phyloP scores from a whole-genome alignment of 2,329 filamentous ascomycete species.

The Xylariaceae sp. region DNA sequence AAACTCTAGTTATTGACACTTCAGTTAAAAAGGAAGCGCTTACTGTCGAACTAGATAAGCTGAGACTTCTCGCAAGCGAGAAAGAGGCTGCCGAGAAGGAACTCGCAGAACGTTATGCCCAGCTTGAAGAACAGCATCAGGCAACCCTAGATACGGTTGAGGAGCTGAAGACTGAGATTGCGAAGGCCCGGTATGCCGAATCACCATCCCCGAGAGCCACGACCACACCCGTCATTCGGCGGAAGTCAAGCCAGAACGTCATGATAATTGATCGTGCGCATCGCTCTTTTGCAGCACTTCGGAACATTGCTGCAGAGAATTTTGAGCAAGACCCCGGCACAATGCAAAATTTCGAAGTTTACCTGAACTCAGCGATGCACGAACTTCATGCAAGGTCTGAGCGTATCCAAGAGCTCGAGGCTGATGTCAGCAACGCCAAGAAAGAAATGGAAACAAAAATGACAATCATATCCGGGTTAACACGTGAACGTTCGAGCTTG shows the following conservation, averaged over 20 bases:
- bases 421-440: constrained; percentile 74
- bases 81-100: constrained; percentile 71
- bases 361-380: constrained; percentile 86
- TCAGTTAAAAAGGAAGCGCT: constrained; percentile 43
- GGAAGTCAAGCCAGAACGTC: constrained; percentile 88
- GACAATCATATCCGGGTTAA: constrained; percentile 89
- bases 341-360: constrained; percentile 89
- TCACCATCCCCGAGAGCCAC: constrained; percentile 59
- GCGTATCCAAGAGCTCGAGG: constrained; percentile 83
- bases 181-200: constrained; percentile 64
- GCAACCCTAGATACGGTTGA: constrained; percentile 82
- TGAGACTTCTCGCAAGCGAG: constrained; percentile 67
- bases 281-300: constrained; percentile 81
- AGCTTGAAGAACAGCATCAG: constrained; percentile 77
- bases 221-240: constrained; percentile 74
- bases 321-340: constrained; percentile 78
- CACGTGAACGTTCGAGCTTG: constrained; percentile 86
- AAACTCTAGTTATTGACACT: constrained; percentile 36
- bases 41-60: constrained; percentile 62
- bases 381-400: constrained; percentile 85
- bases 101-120: constrained; percentile 73
- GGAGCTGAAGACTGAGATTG: constrained; percentile 81
- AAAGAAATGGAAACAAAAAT: constrained; percentile 98
- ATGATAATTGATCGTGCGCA: constrained; percentile 87
- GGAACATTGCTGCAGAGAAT: constrained; percentile 82